Base-by-base conservation (phyloP, 805 yeast genomes). In the Tetrapisispora taiwanensis region DNA sequence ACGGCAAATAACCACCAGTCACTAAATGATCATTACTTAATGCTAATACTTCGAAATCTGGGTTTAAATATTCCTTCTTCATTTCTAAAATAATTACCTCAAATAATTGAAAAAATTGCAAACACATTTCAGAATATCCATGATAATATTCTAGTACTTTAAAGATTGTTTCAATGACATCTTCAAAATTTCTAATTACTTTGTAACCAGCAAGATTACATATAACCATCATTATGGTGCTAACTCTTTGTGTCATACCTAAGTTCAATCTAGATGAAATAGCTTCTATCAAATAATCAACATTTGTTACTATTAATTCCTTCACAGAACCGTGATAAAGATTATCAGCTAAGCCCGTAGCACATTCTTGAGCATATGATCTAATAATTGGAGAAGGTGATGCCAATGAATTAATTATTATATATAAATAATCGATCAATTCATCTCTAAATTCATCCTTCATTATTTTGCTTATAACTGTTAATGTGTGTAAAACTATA, bases 131-230 rank as follows among this genome's bases (percentile, higher is more conserved):
- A 1, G 79, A 67, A 59, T 90, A 90, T 0, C 90, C 94, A 63
- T 89, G 95, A 55, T 82, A 90, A 43, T 79, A 70, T 63, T 90
- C 97, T 41, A 90, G 69, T 30, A 89, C 65, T 17, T 80, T 76
- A 59, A 90, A 87, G 49, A 87, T 72, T 3, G 88, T 77, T 39
- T 78, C 74, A 17, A 90, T 67, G 1, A 90, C 70, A 59, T 90
- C 97, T 41, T 71, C 75, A 42, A 90, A 69, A 47, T 78, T 85
- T 28, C 72, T 70, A 13, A 87, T 66, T 20, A 87, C 67, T 27
- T 74, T 68, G 9, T 73, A 66, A 0, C 96, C 96, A 0, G 89
- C 80, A 22, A 88, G 69, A 50, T 73, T 76, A 26, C 86, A 70
- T 38, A 90, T 64, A 3, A 86, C 80, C 38, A 82, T 71, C 33